Base-by-base conservation (phyloP, 169 alveolate genomes). In the Cryptosporidium meleagridis region DNA sequence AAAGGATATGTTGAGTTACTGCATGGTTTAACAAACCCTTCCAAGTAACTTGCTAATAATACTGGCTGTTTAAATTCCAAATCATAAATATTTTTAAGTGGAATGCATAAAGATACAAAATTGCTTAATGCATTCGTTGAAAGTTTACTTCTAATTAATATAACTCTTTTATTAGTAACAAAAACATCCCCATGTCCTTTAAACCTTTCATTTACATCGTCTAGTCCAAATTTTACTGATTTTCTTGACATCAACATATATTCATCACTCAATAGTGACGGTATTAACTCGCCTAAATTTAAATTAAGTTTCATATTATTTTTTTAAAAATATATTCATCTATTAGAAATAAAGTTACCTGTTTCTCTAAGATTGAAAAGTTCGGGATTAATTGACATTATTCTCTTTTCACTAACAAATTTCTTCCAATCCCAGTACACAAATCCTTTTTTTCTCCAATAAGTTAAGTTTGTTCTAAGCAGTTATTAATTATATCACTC, bases 1-100 rank as follows among this genome's bases (percentile, higher is more conserved):
- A 80, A 39, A 12, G 80, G 73, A 48, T 80, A 80, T 44, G 41
- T 58, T 26, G 89, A 59, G 33, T 80, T 62, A 29, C 2, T 41
- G 9, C 55, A 41, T 18, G 89, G 89, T 45, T 80, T 80, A 62
- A 80, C 75, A 65, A 65, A 62, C 18, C 89, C 89, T 70, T 80
- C 48, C 5, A 80, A 52, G 45, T 80, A 80, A 65, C 89, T 80
- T n/a, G 89, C 80, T 16, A 80, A 29, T 26, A 80, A 41, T 33
- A 80, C 53, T 14, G 89, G 89, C 12, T 80, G 89, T 35, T 80
- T 45, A 65, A 80, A 80, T 59, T 59, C 75, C 3, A 80, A n/a
- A 16, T 61, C 26, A 80, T 80, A 59, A 7, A 80, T 29, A 59
- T 80, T 80, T 29, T 37, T 18, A 2, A 80, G 23, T 8, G 89